Base-by-base conservation (phyloP, 306 rosid species). In the Prosopis cineraria region DNA sequence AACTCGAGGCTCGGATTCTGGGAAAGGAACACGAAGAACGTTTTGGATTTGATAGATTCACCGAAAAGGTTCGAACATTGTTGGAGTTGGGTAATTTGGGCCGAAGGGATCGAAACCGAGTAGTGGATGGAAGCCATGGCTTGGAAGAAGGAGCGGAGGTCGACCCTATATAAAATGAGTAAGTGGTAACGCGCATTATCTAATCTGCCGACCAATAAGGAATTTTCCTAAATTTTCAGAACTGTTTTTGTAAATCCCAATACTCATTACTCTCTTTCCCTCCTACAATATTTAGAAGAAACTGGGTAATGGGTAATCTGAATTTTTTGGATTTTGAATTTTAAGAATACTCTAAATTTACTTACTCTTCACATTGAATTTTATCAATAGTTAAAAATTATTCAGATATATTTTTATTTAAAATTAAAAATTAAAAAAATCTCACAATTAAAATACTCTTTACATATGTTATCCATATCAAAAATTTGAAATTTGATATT, bases 41-140 rank as follows among this genome's bases (percentile, higher is more conserved):
- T 43, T 53, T 74, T 30, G 72, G 29, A n/a, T 39, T 60, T 22
- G 70, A 41, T 31, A 68, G 74, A 19, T 59, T 80, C 3, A 79
- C 6, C 37, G 80, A 66, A 20, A 76, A 55, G 56, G 75, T 22
- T 82, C 77, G 76, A 47, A 71, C 17, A 20, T 19, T 72, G 56
- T 58, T 75, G 22, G 45, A 44, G 43, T 29, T 65, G 6, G 65
- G 74, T 10, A 80, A 52, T n/a, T 80, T 84, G 85, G 76, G 74
- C 20, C 4, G 84, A 78, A 72, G 80, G 81, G 68, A 86, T 68
- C 31, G 88, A 78, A 53, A 84, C 44, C 12, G 90, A 83, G 80
- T n/a, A 74, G 14, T 43, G 68, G 79, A 83, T 36, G 79, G 91
- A 81, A 82, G 94, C 90, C 94, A 90, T 90, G 50, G 45, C 44